Evolutionary conservation across 1,284 basidiomycete genomes (phyloP).

Genomic region (Trametes hirsuta): DNA sequence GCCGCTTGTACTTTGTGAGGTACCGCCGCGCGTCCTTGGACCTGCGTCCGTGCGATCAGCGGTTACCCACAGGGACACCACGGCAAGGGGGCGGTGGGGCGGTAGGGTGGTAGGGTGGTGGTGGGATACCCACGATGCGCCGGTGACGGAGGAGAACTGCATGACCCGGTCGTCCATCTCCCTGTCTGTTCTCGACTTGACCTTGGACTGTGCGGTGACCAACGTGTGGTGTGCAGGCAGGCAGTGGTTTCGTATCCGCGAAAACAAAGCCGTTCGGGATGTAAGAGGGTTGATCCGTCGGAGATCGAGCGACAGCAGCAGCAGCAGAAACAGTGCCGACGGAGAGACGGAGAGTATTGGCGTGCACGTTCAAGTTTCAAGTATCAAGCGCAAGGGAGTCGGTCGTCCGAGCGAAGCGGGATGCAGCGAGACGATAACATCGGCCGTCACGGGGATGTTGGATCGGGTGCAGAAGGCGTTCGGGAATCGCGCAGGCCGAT

Average conservation of each 20-base stretch:
- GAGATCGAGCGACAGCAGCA: not conserved
- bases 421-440: constrained; percentile 5
- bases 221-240: not conserved
- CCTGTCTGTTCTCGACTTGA: constrained; percentile 26
- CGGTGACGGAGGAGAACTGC: constrained; percentile 69
- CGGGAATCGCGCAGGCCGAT: not conserved
- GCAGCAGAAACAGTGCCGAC: not conserved
- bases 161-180: constrained; percentile 50
- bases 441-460: not conserved
- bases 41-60: constrained; percentile 35
- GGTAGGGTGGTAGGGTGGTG: not conserved
- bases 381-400: not conserved
- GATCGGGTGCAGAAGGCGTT: constrained; percentile 3
- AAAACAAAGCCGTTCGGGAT: no score
- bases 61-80: no score
- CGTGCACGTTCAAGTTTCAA: no score
- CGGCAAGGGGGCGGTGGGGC: constrained; percentile 10
- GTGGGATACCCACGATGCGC: constrained; percentile 63
- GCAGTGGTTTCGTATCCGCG: no score
- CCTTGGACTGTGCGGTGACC: not conserved
- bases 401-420: not conserved
- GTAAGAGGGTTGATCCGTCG: not conserved
- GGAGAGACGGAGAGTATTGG: no score
- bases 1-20: constrained; percentile 69
- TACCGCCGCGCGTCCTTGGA: constrained; percentile 71